phyloP scores from a whole-genome alignment of 345 rosid species.

The Eucalyptus polyanthemos region DNA sequence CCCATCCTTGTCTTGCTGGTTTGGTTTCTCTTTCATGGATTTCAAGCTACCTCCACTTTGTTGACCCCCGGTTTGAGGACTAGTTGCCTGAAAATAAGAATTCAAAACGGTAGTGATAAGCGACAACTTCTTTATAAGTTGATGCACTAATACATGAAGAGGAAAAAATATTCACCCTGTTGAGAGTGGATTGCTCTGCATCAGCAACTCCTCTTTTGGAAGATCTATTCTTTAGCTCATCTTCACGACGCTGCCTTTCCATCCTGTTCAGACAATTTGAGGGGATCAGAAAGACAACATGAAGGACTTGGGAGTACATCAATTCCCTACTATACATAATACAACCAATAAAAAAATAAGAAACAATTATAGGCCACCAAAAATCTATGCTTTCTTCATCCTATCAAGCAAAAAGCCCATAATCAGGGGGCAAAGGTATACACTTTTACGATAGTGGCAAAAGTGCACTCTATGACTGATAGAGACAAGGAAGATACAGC shows the following conservation, averaged over 20 bases:
- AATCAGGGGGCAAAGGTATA: neutral
- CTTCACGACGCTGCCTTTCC: slow-evolving; percentile 98
- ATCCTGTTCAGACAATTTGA: slow-evolving; percentile 28
- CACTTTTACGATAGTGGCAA: neutral
- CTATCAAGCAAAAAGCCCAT: neutral
- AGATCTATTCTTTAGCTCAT: slow-evolving; percentile 70
- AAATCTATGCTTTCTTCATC: neutral
- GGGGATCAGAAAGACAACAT: neutral
- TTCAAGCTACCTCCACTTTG: slow-evolving; percentile 71
- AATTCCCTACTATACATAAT: neutral
- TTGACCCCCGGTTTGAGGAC: slow-evolving; percentile 78
- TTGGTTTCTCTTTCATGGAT: slow-evolving; percentile 66
- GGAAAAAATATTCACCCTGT: slow-evolving; percentile 38
- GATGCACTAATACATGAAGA: neutral
- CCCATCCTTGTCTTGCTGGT: slow-evolving; percentile 40
- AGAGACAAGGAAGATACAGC: neutral
- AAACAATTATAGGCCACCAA: neutral
- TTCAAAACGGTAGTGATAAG: neutral
- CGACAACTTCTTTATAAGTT: neutral
- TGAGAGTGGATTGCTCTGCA: slow-evolving; percentile 66
- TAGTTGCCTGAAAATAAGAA: slow-evolving; percentile 48
- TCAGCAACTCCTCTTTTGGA: slow-evolving; percentile 75
- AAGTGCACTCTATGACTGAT: neutral
- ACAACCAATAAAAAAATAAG: neutral
- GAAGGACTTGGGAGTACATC: neutral